Evolutionary conservation across 371 early-diverging fungal species (phyloP).

Genomic region (Batkoa obscura): DNA sequence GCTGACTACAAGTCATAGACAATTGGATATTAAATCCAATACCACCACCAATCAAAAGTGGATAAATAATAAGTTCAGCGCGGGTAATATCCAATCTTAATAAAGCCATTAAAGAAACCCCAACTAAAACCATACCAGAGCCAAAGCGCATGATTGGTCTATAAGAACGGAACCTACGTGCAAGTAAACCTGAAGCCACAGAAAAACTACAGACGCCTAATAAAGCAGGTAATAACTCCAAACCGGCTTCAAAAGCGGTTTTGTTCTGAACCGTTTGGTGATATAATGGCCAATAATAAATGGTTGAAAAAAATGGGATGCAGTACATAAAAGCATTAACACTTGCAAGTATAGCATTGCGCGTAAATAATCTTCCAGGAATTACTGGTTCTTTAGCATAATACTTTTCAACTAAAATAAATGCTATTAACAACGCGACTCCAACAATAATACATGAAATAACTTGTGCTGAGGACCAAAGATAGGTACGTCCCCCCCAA

Average conservation of each 20-base stretch:
- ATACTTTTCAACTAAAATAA: neutral
- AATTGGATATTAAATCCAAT: neutral
- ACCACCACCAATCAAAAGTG: slow-evolving; percentile 17
- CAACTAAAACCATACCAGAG: neutral
- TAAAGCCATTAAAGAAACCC: neutral
- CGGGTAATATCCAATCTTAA: neutral
- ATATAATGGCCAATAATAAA: slow-evolving; percentile 47
- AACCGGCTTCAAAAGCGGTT: slow-evolving; percentile 23
- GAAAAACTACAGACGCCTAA: slow-evolving; percentile 14
- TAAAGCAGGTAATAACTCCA: slow-evolving; percentile 33
- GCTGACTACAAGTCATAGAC: neutral
- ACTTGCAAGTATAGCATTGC: slow-evolving; percentile 6
- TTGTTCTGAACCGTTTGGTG: slow-evolving; percentile 21
- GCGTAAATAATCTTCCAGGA: neutral
- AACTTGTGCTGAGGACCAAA: neutral
- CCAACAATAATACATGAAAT: neutral
- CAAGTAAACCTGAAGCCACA: slow-evolving; percentile 11
- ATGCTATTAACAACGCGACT: neutral
- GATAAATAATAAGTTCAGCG: neutral
- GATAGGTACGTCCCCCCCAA: neutral
- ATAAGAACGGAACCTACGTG: slow-evolving; percentile 13
- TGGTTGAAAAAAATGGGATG: slow-evolving; percentile 37
- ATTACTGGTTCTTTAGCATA: neutral
- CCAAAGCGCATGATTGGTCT: neutral
- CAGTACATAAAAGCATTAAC: slow-evolving; percentile 33